Evolutionary conservation across 2,329 filamentous ascomycete species (phyloP), one percentile per base, ranked within the genome.

Genomic region (Fusarium zealandicum): DNA sequence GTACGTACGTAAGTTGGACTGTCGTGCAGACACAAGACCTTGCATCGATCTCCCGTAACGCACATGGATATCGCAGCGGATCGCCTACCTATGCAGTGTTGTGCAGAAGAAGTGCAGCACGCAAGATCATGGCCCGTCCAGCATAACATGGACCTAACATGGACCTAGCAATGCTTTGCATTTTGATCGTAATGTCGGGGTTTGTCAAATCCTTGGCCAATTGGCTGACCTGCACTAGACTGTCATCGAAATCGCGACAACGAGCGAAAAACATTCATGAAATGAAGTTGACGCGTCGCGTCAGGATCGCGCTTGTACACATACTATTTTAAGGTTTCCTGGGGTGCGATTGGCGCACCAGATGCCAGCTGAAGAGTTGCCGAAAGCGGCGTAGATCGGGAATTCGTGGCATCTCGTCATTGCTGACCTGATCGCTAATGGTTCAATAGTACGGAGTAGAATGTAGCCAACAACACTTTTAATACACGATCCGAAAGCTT

Each of bases 21-120:
- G 60, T 64, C 64, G 51, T 67, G 64, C 62, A 67, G 59, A 63
- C 11, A 13, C 11, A 56, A 49, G 22, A 42, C 39, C 54, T 63
- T 56, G 63, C 57, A 66, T 59, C 64, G 64, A 67, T 67, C 65
- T 65, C 48, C 61, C 57, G 50, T 57, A 54, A 62, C 58, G 61
- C 59, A 63, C 47, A 59, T 40, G 41, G 38, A 42, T 54, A 51
- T 40, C 49, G 46, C 41, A 50, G 57, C 55, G 57, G 65, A 67
- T 67, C 65, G 50, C 38, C 47, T 58, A 63, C 38, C 47, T 58
- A 63, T 66, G 65, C 65, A 66, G 47, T 64, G 60, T 60, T 67
- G 58, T 67, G 64, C 64, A 66, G 55, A 58, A 33, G 39, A 47
- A 59, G 42, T 61, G 61, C 56, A 52, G 56, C 33, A 18, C 38